Base-by-base conservation (phyloP, 768 basidiomycete genomes). In the Boletus vinaceobasis region DNA sequence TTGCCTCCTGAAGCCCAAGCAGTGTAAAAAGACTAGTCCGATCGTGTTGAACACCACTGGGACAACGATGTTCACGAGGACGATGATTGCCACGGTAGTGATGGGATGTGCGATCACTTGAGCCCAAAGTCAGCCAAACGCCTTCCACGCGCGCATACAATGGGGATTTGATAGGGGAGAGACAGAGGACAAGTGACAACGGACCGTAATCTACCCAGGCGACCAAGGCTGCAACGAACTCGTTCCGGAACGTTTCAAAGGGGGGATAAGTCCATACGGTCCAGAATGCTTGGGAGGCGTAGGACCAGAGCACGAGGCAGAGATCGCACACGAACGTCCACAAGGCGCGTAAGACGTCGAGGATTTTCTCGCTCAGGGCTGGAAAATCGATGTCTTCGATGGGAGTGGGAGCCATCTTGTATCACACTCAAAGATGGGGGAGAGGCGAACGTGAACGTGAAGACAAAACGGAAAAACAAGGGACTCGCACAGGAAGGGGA, bases 221-320 rank as follows among this genome's bases (percentile, higher is more conserved):
- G 17, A 56, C 50, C 32, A 65, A 26, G 40, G 55, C 57, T 0
- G 53, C 52, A 1, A 26, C 32, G 5, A 65, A 40, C 15, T 51
- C 63, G 48, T 55, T 52, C 13, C 65, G 55, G 21, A 65, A 65
- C 27, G 52, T 13, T 27, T 67, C 63, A 29, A 66, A 63, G 4
- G 65, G 65, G 0, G 66, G 65, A 19, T 43, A 65, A 0, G 60
- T 56, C 63, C 65, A 68, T 0, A 39, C 52, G 11, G n/a, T 33
- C 56, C 13, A 49, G 23, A 43, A 68, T 1, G 33, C 55, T 3
- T 55, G 27, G 40, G 36, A 37, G 29, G 63, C 2, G 38, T 23
- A 42, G 55, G 44, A 49, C 55, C 55, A 62, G 40, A 65, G 8
- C 1, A 23, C 11, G 39, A 50, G 10, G 50, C 32, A 55, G 48